These are phyloP conservation scores for Harrya chromipes DNA, from an alignment of 768 basidiomycete species.

Conservation along the genomic window DNA sequence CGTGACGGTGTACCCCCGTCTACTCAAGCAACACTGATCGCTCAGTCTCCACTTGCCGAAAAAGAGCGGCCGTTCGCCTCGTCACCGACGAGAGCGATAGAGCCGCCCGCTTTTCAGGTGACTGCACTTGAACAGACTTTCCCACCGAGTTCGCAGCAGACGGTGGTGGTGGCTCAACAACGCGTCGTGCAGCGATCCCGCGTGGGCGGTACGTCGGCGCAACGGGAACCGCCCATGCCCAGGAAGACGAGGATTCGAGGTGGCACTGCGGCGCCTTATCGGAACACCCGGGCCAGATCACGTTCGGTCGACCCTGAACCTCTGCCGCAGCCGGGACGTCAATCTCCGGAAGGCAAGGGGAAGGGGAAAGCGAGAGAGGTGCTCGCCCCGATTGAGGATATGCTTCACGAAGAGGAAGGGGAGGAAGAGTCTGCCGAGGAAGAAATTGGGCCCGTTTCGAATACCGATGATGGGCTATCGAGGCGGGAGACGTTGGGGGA, in stretches of 20 bases:
- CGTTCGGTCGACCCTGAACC: slow-evolving; percentile 18
- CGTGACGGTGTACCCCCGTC: slow-evolving; percentile 9
- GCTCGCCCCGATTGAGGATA: slow-evolving; percentile 6
- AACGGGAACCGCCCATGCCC: slow-evolving; percentile 11
- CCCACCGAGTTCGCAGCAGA: slow-evolving; percentile 12
- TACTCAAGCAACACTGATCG: slow-evolving; percentile 28
- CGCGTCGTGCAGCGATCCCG: slow-evolving; percentile 2
- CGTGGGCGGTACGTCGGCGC: slow-evolving; percentile 8
- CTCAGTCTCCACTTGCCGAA: slow-evolving; percentile 11
- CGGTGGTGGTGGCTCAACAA: slow-evolving; percentile 2
- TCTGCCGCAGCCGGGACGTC: neutral
- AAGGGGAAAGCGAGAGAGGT: slow-evolving; percentile 6
- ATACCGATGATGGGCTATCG: neutral
- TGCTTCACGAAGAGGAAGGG: neutral
- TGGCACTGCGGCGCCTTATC: slow-evolving; percentile 7
- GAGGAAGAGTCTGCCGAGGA: neutral
- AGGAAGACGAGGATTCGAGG: neutral
- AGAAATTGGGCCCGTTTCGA: neutral
- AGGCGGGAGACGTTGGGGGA: slow-evolving; percentile 16
- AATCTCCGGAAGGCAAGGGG: neutral
- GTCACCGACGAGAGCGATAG: neutral
- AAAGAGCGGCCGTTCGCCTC: neutral
- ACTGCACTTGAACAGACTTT: neutral
- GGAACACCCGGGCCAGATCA: slow-evolving; percentile 21
- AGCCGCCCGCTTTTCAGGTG: neutral